phyloP scores from a whole-genome alignment of 2,329 filamentous ascomycete genomes.

The Amesomyces nigricolor region DNA sequence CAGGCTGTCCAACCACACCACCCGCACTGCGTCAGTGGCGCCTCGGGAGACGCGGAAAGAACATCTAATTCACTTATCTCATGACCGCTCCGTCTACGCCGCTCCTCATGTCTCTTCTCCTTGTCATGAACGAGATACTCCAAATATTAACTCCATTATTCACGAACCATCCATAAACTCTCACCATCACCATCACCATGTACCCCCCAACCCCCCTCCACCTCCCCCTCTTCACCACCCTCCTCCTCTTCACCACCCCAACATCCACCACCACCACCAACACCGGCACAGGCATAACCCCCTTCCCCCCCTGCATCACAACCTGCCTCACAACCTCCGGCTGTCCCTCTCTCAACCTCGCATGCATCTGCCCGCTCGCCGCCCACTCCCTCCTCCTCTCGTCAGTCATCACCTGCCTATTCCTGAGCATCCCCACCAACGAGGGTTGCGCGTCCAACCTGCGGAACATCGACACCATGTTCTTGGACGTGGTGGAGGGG shows the following conservation, averaged over 20 bases:
- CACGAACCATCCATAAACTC: not conserved
- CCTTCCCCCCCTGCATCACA: constrained; percentile 30
- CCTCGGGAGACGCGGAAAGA: not conserved
- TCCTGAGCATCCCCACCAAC: constrained; percentile 22
- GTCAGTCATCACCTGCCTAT: constrained; percentile 36
- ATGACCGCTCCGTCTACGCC: not conserved
- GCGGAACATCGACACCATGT: constrained; percentile 26
- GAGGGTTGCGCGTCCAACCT: constrained; percentile 31
- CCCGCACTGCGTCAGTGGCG: not conserved
- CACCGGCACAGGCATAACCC: not conserved
- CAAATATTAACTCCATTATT: not conserved
- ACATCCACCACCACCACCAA: constrained; percentile 4
- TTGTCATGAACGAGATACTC: not conserved
- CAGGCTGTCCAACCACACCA: not conserved
- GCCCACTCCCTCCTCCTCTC: constrained; percentile 33
- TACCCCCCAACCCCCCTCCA: constrained; percentile 2
- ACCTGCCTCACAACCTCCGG: constrained; percentile 32
- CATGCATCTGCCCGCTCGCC: constrained; percentile 35
- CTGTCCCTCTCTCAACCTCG: constrained; percentile 30
- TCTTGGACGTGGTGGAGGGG: constrained; percentile 32
- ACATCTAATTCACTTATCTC: not conserved
- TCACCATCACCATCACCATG: constrained; percentile 6
- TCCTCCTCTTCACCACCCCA: constrained; percentile 3
- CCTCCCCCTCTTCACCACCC: constrained; percentile 13
- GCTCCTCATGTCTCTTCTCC: not conserved